phyloP scores from a whole-genome alignment of 1,284 basidiomycete species.

The Ceratobasidium papillatum region DNA sequence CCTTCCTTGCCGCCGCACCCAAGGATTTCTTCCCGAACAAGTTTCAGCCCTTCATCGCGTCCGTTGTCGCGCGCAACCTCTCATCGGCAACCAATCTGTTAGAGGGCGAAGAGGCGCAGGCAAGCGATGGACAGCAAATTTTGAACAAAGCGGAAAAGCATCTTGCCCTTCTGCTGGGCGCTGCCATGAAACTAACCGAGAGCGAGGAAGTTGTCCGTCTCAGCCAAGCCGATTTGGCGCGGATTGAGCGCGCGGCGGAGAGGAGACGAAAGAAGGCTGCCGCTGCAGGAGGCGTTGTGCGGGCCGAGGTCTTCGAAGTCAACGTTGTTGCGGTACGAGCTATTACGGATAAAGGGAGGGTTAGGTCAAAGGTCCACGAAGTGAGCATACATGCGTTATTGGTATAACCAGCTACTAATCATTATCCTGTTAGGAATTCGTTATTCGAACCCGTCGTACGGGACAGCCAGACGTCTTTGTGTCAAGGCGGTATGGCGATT shows the following conservation, averaged over 20 bases:
- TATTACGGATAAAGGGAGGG: constrained; percentile 80
- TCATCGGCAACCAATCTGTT: constrained; percentile 63
- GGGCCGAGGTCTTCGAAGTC: constrained; percentile 77
- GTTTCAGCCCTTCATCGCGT: constrained; percentile 89
- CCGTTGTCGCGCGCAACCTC: constrained; percentile 80
- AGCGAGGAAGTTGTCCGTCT: constrained; percentile 88
- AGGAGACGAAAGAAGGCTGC: constrained; percentile 57
- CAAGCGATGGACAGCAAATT: constrained; percentile 67
- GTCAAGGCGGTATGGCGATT: constrained; percentile 94
- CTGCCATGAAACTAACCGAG: constrained; percentile 82
- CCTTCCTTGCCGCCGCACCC: constrained; percentile 87
- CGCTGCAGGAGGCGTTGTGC: constrained; percentile 56
- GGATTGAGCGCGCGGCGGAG: constrained; percentile 72
- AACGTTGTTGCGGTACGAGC: constrained; percentile 88
- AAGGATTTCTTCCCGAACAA: constrained; percentile 91
- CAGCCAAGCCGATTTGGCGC: constrained; percentile 79
- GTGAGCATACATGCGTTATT: constrained; percentile 56
- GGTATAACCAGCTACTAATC: not conserved
- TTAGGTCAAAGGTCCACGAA: constrained; percentile 86
- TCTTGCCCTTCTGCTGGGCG: constrained; percentile 78
- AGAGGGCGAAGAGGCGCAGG: constrained; percentile 61
- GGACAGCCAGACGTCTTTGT: constrained; percentile 83
- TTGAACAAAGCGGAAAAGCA: constrained; percentile 83
- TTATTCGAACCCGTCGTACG: constrained; percentile 85
- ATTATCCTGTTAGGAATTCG: constrained; percentile 81